phyloP scores from a whole-genome alignment of 305 asterid species.

The Striga hermonthica region DNA sequence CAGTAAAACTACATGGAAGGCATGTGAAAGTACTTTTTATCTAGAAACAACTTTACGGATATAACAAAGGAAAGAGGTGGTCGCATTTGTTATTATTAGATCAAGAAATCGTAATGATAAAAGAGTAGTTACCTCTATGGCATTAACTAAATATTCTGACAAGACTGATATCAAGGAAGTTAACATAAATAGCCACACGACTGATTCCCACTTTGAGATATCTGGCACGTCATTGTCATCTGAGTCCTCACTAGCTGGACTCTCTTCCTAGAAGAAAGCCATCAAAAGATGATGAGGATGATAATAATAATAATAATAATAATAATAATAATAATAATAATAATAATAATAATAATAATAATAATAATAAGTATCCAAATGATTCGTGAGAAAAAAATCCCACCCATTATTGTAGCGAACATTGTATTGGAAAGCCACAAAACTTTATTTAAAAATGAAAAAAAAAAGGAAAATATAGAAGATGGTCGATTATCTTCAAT shows the following conservation, averaged over 20 bases:
- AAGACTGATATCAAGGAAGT: slow-evolving; percentile 57
- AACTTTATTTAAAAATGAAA: neutral
- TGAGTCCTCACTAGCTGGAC: slow-evolving; percentile 36
- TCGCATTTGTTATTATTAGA: neutral
- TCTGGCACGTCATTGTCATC: slow-evolving; percentile 58
- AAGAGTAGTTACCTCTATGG: slow-evolving; percentile 57
- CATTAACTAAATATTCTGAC: slow-evolving; percentile 67
- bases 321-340: too few relatives aligned
- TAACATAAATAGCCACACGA: slow-evolving; percentile 58
- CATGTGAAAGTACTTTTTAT: neutral
- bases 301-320: too few relatives aligned
- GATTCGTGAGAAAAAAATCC: neutral
- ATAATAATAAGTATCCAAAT: neutral
- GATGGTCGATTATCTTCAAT: slow-evolving; percentile 10
- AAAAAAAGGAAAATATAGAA: neutral
- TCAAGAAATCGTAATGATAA: neutral
- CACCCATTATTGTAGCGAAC: neutral
- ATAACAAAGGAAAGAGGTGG: slow-evolving; percentile 1
- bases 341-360: too few relatives aligned
- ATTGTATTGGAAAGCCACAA: slow-evolving; percentile 4
- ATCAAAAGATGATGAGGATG: slow-evolving; percentile 16
- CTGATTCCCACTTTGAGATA: slow-evolving; percentile 63
- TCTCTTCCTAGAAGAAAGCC: slow-evolving; percentile 43
- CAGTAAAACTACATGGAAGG: neutral
- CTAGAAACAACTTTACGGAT: neutral